Base-by-base conservation (phyloP, 257 asterid genomes). In the Primulina eburnea region DNA sequence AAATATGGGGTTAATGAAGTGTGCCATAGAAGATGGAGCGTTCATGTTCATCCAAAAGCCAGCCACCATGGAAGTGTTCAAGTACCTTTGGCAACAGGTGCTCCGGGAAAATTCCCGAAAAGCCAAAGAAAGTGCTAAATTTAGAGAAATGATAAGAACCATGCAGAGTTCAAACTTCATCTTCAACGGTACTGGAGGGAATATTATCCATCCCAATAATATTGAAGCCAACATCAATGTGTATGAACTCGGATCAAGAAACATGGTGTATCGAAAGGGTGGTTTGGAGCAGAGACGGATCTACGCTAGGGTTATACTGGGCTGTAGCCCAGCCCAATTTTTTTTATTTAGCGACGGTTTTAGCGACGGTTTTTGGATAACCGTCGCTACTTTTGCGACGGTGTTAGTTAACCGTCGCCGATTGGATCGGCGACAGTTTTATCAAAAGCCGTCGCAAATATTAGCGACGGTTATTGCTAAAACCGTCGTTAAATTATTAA, bases 21-120 rank as follows among this genome's bases (percentile, higher is more conserved):
- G 77, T 30, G 75, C 72, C 6, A 68, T 77, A 56, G 81, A 77
- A 58, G 78, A 77, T 34, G 81, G 81, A 9, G 78, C 81, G 4
- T 77, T 72, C 53, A 70, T 77, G 29, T 72, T 68, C 78, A 69
- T 77, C 35, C 65, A 77, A 7, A 77, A 71, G 8, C 74, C 77
- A 18, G 53, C 24, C 6, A 8, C 59, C 14, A 62, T 37, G 40
- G 75, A 64, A 0, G 78, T 62, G n/a, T 16, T 72, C 5, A 77
- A 55, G 68, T 72, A 77, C 69, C 32, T 77, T 26, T 72, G 81
- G 81, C 78, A 77, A 33, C 77, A 77, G 14, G 62, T 63, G 14
- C 6, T 77, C 24, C 24, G 78, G 26, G 81, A 68, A 63, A 68
- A 38, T 7, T 26, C 56, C 20, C 64, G 72, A 20, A 63, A 40